These are phyloP conservation scores for Meyerozyma sp. DNA, from an alignment of 1,139 yeast species.

Conservation along the genomic window DNA sequence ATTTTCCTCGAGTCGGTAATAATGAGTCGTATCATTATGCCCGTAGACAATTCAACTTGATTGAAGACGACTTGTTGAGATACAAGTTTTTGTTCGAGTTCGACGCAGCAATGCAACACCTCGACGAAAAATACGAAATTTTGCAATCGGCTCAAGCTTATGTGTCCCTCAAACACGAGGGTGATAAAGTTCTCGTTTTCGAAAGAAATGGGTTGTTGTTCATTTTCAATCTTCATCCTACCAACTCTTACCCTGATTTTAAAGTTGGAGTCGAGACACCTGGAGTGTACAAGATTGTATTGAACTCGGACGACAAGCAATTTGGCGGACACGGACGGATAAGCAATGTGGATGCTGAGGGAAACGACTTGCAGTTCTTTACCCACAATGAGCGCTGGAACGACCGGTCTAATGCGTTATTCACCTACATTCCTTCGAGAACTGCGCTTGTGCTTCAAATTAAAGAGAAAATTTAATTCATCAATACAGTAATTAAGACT, in stretches of 20 bases:
- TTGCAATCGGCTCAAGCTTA: slow-evolving; percentile 76
- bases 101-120: slow-evolving; percentile 77
- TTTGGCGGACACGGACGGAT: slow-evolving; percentile 84
- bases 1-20: slow-evolving; percentile 90
- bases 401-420: slow-evolving; percentile 65
- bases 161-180: slow-evolving; percentile 81
- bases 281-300: slow-evolving; percentile 69
- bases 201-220: slow-evolving; percentile 85
- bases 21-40: slow-evolving; percentile 89
- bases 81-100: slow-evolving; percentile 74
- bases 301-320: slow-evolving; percentile 64
- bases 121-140: slow-evolving; percentile 69
- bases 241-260: slow-evolving; percentile 78
- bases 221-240: slow-evolving; percentile 85
- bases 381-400: slow-evolving; percentile 82
- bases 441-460: slow-evolving; percentile 63
- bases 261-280: slow-evolving; percentile 80
- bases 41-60: slow-evolving; percentile 85
- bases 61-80: slow-evolving; percentile 72
- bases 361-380: slow-evolving; percentile 41
- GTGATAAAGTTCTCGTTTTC: slow-evolving; percentile 81
- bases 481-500: background rate
- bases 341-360: slow-evolving; percentile 39
- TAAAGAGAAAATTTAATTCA: slow-evolving; percentile 10
- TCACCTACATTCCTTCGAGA: slow-evolving; percentile 81